Base-by-base conservation (phyloP, 257 asterid species). In the Plantago elongata region DNA sequence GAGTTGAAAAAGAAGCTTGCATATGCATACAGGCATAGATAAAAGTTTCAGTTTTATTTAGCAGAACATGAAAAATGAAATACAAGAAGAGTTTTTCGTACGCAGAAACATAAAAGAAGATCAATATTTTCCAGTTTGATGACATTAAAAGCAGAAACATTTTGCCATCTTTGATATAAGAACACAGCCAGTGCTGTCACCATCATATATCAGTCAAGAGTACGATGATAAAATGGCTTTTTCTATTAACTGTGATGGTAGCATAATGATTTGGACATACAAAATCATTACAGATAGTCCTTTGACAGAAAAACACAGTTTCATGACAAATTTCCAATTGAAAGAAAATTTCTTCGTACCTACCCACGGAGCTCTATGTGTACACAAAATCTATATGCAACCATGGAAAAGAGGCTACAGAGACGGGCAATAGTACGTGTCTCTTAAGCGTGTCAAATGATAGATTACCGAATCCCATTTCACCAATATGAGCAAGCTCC, bases 41-140 rank as follows among this genome's bases (percentile, higher is more conserved):
- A 34, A 34, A 34, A 34, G 5, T 34, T 34, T 34, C 40, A 34
- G 40, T 7, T 34, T 34, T 3, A 63, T 50, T 47, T 59, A 34
- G 58, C 68, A 64, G 64, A 64, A 7, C 17, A 61, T 45, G 9
- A 48, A 64, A 46, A 49, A 67, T 16, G 14, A 11, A 43, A 48
- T 13, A n/a, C n/a, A n/a, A 29, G n/a, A 34, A 30, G 0, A 1
- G 15, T 61, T 56, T 22, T 29, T 57, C 45, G 15, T 55, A 48
- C 38, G 16, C 34, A 4, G 2, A 3, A 45, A 9, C 13, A 63
- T 38, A 1, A 34, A 42, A 69, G 51, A 44, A 48, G 44, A 9
- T 54, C 50, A 13, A 46, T 22, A 22, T 46, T 46, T 22, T 40
- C 14, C 22, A 16, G 40, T 6, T 34, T 3, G 8, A 34, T 34